These are phyloP conservation scores for Coleophoma crateriformis DNA, from an alignment of 2,329 filamentous ascomycete genomes.

Conservation along the genomic window DNA sequence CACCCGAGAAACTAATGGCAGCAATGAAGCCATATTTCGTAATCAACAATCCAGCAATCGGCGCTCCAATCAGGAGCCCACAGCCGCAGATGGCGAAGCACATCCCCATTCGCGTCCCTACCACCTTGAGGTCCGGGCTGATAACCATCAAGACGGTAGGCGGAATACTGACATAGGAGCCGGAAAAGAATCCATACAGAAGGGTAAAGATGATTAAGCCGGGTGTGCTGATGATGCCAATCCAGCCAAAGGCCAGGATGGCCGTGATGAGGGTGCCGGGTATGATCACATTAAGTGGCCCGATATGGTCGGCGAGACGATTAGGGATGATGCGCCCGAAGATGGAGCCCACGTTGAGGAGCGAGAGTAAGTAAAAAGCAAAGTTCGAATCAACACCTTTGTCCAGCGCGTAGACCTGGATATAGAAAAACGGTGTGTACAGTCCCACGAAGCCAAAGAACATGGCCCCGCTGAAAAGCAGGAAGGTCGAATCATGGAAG, in stretches of 20 bases:
- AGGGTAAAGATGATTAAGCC: slow-evolving; percentile 8
- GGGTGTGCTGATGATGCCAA: slow-evolving; percentile 5
- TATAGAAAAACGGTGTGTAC: slow-evolving; percentile 16
- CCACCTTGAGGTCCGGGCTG: slow-evolving; percentile 2
- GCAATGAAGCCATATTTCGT: neutral
- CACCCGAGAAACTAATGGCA: neutral
- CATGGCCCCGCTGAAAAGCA: slow-evolving; percentile 35
- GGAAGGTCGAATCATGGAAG: slow-evolving; percentile 5
- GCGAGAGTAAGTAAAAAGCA: slow-evolving; percentile 14
- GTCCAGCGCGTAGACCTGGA: slow-evolving; percentile 9
- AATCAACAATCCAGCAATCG: slow-evolving; percentile 1
- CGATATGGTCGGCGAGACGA: slow-evolving; percentile 10
- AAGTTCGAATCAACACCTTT: slow-evolving; percentile 7
- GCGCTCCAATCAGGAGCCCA: slow-evolving; percentile 8
- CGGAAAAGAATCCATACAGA: slow-evolving; percentile 14
- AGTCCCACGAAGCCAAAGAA: slow-evolving; percentile 32
- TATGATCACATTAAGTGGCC: slow-evolving; percentile 28
- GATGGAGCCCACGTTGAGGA: slow-evolving; percentile 14
- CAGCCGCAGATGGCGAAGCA: slow-evolving; percentile 4
- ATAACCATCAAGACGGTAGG: slow-evolving; percentile 8
- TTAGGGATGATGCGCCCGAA: slow-evolving; percentile 15
- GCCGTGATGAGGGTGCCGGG: slow-evolving; percentile 6
- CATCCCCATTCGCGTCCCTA: slow-evolving; percentile 11
- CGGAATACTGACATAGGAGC: slow-evolving; percentile 10
- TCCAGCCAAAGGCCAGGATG: slow-evolving; percentile 9